Base-by-base conservation (phyloP, 2,329 filamentous ascomycete genomes). In the Aspergillus sp. region DNA sequence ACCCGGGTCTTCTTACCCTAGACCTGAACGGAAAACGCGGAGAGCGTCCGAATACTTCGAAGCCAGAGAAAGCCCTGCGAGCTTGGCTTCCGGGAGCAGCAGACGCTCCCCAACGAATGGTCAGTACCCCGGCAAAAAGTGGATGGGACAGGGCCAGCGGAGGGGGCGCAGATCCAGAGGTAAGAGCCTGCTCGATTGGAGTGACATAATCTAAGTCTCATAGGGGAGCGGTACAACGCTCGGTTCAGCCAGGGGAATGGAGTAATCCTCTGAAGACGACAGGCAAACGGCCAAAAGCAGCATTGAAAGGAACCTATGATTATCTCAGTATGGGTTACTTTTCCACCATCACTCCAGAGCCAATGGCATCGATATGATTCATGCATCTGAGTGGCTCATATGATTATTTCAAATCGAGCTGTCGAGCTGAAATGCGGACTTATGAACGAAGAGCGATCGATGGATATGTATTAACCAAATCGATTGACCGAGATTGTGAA, bases 141-240 rank as follows among this genome's bases (percentile, higher is more conserved):
- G 24, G 20, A 33, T 33, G 17, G 24, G 24, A 19, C 42, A 45
- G 26, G 31, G 35, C 12, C 32, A 15, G n/a, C 42, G 48, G 1
- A 35, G 38, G 11, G 43, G 36, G 13, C 45, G 56, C 13, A 49
- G 38, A 25, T 48, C 48, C 31, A 41, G 51, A 49, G 50, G 56
- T 58, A 47, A 37, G 43, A 17, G 26, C 16, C 12, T 11, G 13
- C 11, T 15, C 11, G 6, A 15, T 2, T 24, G 14, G 11, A 4
- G 10, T 4, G 20, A 10, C 13, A 12, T 8, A 15, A 31, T 29
- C 48, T 51, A 25, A 52, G 8, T 7, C 22, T 11, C 8, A 11
- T 16, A 58, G 54, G 51, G 14, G 49, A 55, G 8, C 47, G 45
- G 17, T 58, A 59, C 34, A 48, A 40, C 20, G 48, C 51, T 22